Evolutionary conservation across 2,329 filamentous ascomycete species (phyloP).

Genomic region (Trichoderma sp.): DNA sequence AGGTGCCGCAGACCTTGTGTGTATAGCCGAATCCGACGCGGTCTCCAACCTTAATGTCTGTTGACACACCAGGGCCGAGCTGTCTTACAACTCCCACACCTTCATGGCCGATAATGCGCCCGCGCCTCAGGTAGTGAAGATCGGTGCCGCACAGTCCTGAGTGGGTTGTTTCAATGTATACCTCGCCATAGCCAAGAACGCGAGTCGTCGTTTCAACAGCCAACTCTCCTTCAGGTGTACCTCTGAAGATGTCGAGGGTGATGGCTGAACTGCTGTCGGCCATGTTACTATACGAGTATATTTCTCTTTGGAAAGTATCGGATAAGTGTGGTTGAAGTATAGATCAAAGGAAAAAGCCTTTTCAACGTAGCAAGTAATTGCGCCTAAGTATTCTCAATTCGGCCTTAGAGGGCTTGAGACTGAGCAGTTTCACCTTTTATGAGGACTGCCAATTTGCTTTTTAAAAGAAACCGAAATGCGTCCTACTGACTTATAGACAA

Average conservation of each 20-base stretch:
- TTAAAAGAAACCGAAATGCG: not conserved
- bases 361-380: no score
- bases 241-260: not conserved
- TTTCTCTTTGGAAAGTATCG: not conserved
- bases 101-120: not conserved
- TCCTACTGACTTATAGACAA: not conserved
- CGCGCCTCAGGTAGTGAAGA: not conserved
- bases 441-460: not conserved
- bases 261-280: not conserved
- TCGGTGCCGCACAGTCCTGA: not conserved
- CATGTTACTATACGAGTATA: not conserved
- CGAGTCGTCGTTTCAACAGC: not conserved
- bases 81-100: not conserved
- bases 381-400: no score
- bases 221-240: not conserved
- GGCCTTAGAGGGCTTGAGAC: no score
- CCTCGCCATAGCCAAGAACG: not conserved
- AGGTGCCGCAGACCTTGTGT: conserved; percentile 5
- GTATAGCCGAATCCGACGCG: conserved; percentile 2
- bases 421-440: not conserved
- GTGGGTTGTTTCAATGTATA: conserved; percentile 4
- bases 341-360: not conserved
- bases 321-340: not conserved
- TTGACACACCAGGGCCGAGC: not conserved
- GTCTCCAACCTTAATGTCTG: not conserved